Evolutionary conservation across 352 stramenopile species (phyloP).

Genomic region (Pilasporangium apinafurcum): DNA sequence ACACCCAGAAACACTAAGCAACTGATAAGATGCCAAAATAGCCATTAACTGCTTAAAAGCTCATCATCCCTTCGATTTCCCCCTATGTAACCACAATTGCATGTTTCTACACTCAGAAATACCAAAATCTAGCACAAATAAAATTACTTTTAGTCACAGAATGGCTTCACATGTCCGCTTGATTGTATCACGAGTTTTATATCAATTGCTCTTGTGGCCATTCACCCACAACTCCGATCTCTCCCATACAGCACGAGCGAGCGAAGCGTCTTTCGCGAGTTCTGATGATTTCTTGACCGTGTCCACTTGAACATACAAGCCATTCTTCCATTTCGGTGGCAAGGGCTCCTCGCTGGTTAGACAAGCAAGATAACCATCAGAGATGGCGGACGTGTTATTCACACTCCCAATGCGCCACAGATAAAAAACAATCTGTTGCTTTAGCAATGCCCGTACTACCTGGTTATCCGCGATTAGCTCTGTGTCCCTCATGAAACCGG

Average conservation of each 20-base stretch:
- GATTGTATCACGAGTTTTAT: too few relatives aligned
- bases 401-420: constrained; percentile 11
- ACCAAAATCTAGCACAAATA: too few relatives aligned
- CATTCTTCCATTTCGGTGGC: constrained; percentile 15
- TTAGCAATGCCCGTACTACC: constrained; percentile 11
- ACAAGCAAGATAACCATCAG: constrained; percentile 19
- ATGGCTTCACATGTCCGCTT: too few relatives aligned
- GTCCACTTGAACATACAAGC: constrained; percentile 27
- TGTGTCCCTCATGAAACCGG: constrained; percentile 26
- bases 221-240: constrained; percentile 13
- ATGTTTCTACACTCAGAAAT: too few relatives aligned
- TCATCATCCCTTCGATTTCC: too few relatives aligned
- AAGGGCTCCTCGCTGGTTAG: constrained; percentile 23
- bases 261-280: constrained; percentile 17
- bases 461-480: constrained; percentile 29
- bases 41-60: too few relatives aligned
- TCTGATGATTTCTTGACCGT: constrained; percentile 23
- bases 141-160: too few relatives aligned
- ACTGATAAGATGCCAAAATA: too few relatives aligned
- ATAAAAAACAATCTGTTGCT: constrained; percentile 16
- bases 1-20: too few relatives aligned
- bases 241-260: constrained; percentile 22
- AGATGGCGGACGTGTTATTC: constrained; percentile 22
- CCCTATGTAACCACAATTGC: too few relatives aligned
- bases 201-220: not conserved